A percentile compares a stretch with the other conserved stretches of the same genome.
Conservation (phyloP, 768 basidiomycete species). For the Leccinum longicurvipes region DNA sequence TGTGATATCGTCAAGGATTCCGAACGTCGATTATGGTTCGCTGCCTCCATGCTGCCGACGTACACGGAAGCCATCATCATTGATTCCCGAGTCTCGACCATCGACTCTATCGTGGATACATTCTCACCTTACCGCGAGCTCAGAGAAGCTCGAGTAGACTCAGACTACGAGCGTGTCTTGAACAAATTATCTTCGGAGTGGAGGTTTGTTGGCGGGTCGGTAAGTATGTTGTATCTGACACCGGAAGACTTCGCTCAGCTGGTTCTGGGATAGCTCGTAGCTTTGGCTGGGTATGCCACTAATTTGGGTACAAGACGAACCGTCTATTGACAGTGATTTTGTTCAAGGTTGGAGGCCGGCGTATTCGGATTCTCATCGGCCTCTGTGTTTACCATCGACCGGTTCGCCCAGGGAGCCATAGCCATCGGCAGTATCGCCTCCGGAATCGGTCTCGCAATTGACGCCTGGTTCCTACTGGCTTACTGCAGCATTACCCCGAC, state of each 20-base stretch:
- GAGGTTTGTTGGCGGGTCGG: conserved; percentile 61
- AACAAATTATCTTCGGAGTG: conserved; percentile 54
- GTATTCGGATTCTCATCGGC: conserved; percentile 61
- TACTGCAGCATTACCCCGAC: conserved; percentile 52
- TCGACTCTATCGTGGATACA: conserved; percentile 41
- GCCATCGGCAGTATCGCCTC: conserved; percentile 58
- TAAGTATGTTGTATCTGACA: conserved; percentile 27
- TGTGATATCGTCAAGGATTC: not conserved
- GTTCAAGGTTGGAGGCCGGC: conserved; percentile 43
- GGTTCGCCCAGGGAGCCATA: conserved; percentile 47
- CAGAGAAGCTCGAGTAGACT: conserved; percentile 35
- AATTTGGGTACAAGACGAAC: not conserved
- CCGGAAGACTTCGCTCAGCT: not conserved
- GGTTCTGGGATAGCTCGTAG: conserved; percentile 44
- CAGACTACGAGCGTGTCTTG: conserved; percentile 51
- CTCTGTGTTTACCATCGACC: conserved; percentile 47
- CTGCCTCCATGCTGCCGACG: conserved; percentile 37
- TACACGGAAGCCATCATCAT: conserved; percentile 42
- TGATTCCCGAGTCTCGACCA: conserved; percentile 22
- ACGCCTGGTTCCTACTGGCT: conserved; percentile 62
- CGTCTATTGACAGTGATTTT: not conserved
- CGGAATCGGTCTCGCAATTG: conserved; percentile 60
- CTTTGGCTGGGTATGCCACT: conserved; percentile 50
- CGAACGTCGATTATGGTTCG: conserved; percentile 29
- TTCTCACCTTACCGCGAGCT: conserved; percentile 61